Evolutionary conservation across 805 yeast genomes (phyloP), one percentile per base, ranked within the genome.

Genomic region (Pichia nakasei): DNA sequence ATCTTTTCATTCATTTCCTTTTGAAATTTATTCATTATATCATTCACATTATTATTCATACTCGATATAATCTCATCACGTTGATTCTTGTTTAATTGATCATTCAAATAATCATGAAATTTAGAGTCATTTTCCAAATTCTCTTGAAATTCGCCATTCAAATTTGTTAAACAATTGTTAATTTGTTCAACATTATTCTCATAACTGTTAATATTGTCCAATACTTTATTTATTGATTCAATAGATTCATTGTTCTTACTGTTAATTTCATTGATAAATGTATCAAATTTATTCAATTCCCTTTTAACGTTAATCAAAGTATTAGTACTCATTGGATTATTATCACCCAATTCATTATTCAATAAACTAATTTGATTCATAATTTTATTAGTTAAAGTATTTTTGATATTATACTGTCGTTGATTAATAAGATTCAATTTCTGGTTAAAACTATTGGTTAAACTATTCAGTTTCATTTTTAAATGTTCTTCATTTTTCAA

Each of bases 401-500:
- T 27, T 22, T 38, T 40, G 9, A 37, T 34, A n/a, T 24, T 40
- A 2, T 22, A n/a, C 18, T 43, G 44, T 8, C 31, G n/a, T 22
- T 48, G 38, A 22, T 42, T n/a, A 9, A 41, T 26, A 3, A 9
- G 19, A 3, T 3, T 27, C 20, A 44, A 22, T 19, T 39, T 22
- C 4, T 42, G 35, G 19, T 31, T 44, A 11, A 47, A 33, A 6
- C 26, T 37, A 20, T 38, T 17, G 17, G 38, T 43, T 9, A 44
- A 21, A n/a, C 38, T 20, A 12, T 38, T 39, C 15, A 21, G 33
- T n/a, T 36, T 39, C 4, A 9, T 15, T 27, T 36, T 43, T 12
- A 57, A 34, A 3, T 6, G 5, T 5, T 49, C 40, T 37, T 54
- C 57, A 8, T 42, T 45, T 6, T 21, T 9, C 24, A 41, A 35